These are phyloP conservation scores for Cystobasidiaceae sp. DNA, from an alignment of 1,284 basidiomycete genomes.

Conservation along the genomic window DNA sequence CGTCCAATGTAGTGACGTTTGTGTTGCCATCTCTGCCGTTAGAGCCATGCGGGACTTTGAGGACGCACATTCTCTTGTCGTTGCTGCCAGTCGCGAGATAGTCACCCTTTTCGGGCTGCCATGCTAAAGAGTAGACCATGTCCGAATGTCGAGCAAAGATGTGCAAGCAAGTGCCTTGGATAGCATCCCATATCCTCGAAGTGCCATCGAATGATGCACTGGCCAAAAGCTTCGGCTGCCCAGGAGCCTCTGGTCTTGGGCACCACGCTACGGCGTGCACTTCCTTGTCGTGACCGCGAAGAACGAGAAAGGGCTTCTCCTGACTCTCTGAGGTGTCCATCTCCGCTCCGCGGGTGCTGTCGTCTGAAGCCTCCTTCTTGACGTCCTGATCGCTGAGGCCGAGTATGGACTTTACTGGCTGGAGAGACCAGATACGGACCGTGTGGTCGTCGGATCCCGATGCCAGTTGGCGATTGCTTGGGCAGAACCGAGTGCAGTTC, in stretches of 20 bases:
- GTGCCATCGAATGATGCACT: constrained; percentile 72
- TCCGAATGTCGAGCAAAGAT: constrained; percentile 52
- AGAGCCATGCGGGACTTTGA: constrained; percentile 33
- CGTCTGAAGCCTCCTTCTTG: constrained; percentile 1
- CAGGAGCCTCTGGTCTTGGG: constrained; percentile 52
- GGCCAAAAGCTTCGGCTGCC: constrained; percentile 56
- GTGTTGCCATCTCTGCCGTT: constrained; percentile 22
- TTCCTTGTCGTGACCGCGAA: constrained; percentile 57
- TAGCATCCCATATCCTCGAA: constrained; percentile 68
- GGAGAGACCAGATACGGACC: constrained; percentile 67
- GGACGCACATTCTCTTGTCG: constrained; percentile 38
- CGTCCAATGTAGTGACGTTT: neutral
- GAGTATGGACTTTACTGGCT: constrained; percentile 31
- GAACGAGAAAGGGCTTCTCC: constrained; percentile 32
- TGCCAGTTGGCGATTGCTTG: constrained; percentile 60
- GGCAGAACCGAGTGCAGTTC: constrained; percentile 67
- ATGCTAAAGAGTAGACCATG: constrained; percentile 40
- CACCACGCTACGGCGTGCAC: constrained; percentile 70
- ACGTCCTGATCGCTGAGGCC: neutral
- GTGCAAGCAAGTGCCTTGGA: constrained; percentile 64
- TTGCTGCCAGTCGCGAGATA: constrained; percentile 41
- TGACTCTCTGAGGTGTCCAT: constrained; percentile 35
- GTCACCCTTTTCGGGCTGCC: constrained; percentile 34
- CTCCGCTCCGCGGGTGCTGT: neutral
- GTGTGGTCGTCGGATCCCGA: constrained; percentile 74